Base-by-base conservation (phyloP, 495 filamentous ascomycete species). In the Neurospora sp. region DNA sequence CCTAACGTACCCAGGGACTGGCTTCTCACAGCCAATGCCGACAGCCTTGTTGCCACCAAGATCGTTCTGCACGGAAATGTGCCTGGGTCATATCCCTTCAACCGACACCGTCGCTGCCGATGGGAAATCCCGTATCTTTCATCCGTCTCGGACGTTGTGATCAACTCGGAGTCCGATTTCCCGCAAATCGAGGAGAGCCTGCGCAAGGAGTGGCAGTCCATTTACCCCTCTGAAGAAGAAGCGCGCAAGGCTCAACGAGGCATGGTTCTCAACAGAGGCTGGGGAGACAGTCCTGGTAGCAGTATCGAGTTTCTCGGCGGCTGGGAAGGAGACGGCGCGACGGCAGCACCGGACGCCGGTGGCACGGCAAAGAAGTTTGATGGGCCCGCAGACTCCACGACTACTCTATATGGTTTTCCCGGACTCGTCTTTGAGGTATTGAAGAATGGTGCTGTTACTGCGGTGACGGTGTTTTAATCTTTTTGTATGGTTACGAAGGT, bases 61-160 rank as follows among this genome's bases (percentile, higher is more conserved):
- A 81, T 99, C 14, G 89, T 97, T 60, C 83, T 98, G 2, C 96
- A 99, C 82, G 93, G 90, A 39, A 99, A 99, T 78, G 90, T 99
- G 4, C 96, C 96, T 5, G 96, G 96, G 0, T 97, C 94, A 5
- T 98, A 98, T 83, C 92, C 94, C 7, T 99, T 99, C 84, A 97
- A 99, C 80, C 88, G 96, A 35, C 93, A 98, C 80, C 91, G 96
- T 10, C 89, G 96, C 74, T 93, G 91, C 76, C 90, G 94, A 39
- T 99, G 96, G 96, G 89, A 88, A 72, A 90, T 99, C 69, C 82
- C 86, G 69, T 88, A 93, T 73, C 79, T 91, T 18, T 76, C 78
- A 23, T 77, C 79, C 69, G 71, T 66, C 2, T 39, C 77, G 10
- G 72, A 76, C 18, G 75, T 80, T 10, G 74, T 77, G 27, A 77